Evolutionary conservation across 2,329 filamentous ascomycete genomes (phyloP), one percentile per base, ranked within the genome.

Genomic region (Apiospora saccharicola): DNA sequence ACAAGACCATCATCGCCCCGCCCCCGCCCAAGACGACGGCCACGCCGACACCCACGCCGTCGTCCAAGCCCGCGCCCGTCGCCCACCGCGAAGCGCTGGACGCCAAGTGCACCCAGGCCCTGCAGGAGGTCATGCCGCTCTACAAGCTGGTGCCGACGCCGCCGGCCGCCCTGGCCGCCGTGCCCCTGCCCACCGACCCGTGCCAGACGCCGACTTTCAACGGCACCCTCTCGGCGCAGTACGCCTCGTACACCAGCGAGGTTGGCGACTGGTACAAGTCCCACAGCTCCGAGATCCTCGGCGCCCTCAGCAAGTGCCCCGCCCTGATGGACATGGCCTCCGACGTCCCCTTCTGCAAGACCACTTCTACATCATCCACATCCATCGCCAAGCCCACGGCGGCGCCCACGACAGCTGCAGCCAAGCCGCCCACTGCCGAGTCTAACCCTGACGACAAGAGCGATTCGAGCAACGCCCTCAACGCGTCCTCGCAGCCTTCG

Each of bases 131-230:
- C 4, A 19, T 73, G 57, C 75, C 77, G 4, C 22, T 78, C n/a
- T 76, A 76, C 72, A 19, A 26, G 5, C 67, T 71, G 30, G 69
- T 73, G 61, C 77, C 77, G 14, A 76, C 73, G 37, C 75, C 75
- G 7, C 74, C 78, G 2, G 47, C 75, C 19, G 74, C 74, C 14
- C 70, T 79, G 16, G 8, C 72, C 26, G 71, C 67, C 34, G 72
- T 61, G 24, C 69, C 67, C 24, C 37, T 74, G 30, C 72, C 74
- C 53, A 41, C 72, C 19, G 74, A 78, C 71, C 76, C 78, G 19
- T 80, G 78, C 72, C 74, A 68, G 43, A 71, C 75, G 0, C 75
- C 76, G 1, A 61, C 68, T 4, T 73, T 78, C 71, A 77, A 75
- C 41, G 77, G 77, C 72, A 68, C 71, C 49, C 72, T 73, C 2